Base-by-base conservation (phyloP, 2,329 filamentous ascomycete species). In the Colletotrichum brevisporum region DNA sequence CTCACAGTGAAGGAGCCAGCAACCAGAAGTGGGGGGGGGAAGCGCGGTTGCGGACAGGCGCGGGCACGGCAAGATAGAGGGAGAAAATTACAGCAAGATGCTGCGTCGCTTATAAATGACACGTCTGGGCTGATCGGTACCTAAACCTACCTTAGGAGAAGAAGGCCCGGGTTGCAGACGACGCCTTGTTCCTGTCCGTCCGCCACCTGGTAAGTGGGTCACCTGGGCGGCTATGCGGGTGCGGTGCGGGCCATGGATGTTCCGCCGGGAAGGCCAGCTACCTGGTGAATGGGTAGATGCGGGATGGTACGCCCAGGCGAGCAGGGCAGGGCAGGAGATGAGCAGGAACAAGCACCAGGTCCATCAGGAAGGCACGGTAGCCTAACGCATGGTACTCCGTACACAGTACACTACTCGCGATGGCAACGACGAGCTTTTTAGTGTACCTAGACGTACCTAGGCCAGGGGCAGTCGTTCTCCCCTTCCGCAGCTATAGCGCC, bases 261-360 rank as follows among this genome's bases (percentile, higher is more conserved):
- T 65, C 66, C 50, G 61, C 66, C 50, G 61, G 51, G 15, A 50
- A 47, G 54, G n/a, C n/a, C n/a, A n/a, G n/a, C n/a, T n/a, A n/a
- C n/a, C n/a, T n/a, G n/a, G n/a, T n/a, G n/a, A n/a, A n/a, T n/a
- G n/a, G n/a, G n/a, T n/a, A n/a, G n/a, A n/a, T n/a, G n/a, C n/a
- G n/a, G n/a, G n/a, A n/a, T n/a, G n/a, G n/a, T n/a, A n/a, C n/a
- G n/a, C n/a, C n/a, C n/a, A n/a, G n/a, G n/a, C n/a, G n/a, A n/a
- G n/a, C n/a, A n/a, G n/a, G n/a, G n/a, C n/a, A n/a, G n/a, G n/a
- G n/a, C n/a, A n/a, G n/a, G n/a, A n/a, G n/a, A n/a, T n/a, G n/a
- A n/a, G n/a, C n/a, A n/a, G n/a, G n/a, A n/a, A n/a, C n/a, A n/a
- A n/a, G n/a, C n/a, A n/a, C n/a, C n/a, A n/a, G n/a, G n/a, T n/a